Evolutionary conservation across 306 rosid species (phyloP).

Genomic region (Arachis hypogaea): DNA sequence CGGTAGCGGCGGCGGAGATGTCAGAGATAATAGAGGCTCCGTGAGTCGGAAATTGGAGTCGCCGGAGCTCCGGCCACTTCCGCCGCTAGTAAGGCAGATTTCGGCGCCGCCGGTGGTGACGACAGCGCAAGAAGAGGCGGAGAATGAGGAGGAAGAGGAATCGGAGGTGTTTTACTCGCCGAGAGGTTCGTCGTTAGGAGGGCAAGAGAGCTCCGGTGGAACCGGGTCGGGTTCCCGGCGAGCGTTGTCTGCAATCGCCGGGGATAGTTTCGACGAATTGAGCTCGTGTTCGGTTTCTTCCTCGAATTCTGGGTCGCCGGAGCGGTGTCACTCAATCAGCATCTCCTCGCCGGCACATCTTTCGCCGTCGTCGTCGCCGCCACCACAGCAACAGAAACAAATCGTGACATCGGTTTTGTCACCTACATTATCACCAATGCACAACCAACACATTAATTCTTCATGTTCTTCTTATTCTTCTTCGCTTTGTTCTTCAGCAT

Average conservation of each 20-base stretch:
- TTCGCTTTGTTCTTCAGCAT: constrained; percentile 30
- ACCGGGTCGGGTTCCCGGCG: constrained; percentile 72
- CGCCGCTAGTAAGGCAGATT: constrained; percentile 51
- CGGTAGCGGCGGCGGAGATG: background rate
- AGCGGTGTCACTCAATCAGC: constrained; percentile 44
- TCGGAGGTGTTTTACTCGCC: constrained; percentile 88
- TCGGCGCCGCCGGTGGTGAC: constrained; percentile 3
- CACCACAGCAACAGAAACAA: background rate
- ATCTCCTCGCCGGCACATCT: constrained; percentile 47
- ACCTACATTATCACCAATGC: constrained; percentile 10
- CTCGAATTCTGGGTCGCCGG: constrained; percentile 61
- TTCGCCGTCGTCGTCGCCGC: background rate
- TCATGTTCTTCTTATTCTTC: constrained; percentile 18
- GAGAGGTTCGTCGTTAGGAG: constrained; percentile 72
- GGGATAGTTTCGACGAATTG: constrained; percentile 34
- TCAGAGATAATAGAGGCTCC: background rate
- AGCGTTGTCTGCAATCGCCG: constrained; percentile 42
- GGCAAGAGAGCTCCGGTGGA: constrained; percentile 41
- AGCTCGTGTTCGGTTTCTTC: constrained; percentile 51
- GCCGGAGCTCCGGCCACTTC: constrained; percentile 69
- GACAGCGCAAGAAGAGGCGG: background rate
- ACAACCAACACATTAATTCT: constrained; percentile 36
- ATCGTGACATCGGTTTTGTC: constrained; percentile 1
- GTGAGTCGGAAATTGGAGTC: constrained; percentile 56
- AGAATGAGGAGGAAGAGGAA: constrained; percentile 56